These are phyloP conservation scores for Arthrobotrys musiformis DNA, from an alignment of 2,329 filamentous ascomycete genomes.

Conservation along the genomic window DNA sequence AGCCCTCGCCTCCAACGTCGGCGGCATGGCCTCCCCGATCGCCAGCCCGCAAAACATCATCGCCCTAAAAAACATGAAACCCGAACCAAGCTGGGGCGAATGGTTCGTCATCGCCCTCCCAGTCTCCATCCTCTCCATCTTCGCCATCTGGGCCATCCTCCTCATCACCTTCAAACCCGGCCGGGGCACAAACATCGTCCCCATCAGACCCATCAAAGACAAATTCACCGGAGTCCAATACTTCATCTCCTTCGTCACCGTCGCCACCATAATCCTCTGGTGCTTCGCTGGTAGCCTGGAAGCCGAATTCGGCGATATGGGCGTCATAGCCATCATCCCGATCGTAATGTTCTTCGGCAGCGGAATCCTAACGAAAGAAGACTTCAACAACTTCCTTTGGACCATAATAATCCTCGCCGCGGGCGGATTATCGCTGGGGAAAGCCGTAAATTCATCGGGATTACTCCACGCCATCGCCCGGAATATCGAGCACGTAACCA, in stretches of 20 bases:
- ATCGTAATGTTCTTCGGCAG: slow-evolving; percentile 96
- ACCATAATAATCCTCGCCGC: slow-evolving; percentile 99
- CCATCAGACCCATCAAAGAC: slow-evolving; percentile 89
- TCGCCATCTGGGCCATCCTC: slow-evolving; percentile 88
- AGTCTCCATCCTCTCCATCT: slow-evolving; percentile 86
- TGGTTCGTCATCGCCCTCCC: slow-evolving; percentile 98
- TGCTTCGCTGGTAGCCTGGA: slow-evolving; percentile 91
- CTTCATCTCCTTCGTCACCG: slow-evolving; percentile 86
- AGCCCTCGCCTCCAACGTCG: slow-evolving; percentile 92
- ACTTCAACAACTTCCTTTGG: slow-evolving; percentile 99
- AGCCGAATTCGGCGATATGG: slow-evolving; percentile 92
- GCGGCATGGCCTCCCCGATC: slow-evolving; percentile 94
- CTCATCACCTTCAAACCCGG: slow-evolving; percentile 86
- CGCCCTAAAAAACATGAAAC: slow-evolving; percentile 93
- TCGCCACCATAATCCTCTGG: slow-evolving; percentile 89
- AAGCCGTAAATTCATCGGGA: slow-evolving; percentile 92
- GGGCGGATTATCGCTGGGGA: slow-evolving; percentile 89
- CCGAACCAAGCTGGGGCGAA: slow-evolving; percentile 87
- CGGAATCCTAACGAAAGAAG: slow-evolving; percentile 95
- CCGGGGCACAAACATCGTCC: slow-evolving; percentile 85
- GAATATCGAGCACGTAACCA: slow-evolving; percentile 77
- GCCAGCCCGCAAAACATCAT: slow-evolving; percentile 98
- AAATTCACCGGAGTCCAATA: slow-evolving; percentile 87
- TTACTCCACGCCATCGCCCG: slow-evolving; percentile 87
- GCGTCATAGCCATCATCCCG: slow-evolving; percentile 94